Percentiles rank a stretch among this genome's conserved stretches.
phyloP scores from a whole-genome alignment of 768 basidiomycete genomes.

The Omphalotus guepiniiformis region DNA sequence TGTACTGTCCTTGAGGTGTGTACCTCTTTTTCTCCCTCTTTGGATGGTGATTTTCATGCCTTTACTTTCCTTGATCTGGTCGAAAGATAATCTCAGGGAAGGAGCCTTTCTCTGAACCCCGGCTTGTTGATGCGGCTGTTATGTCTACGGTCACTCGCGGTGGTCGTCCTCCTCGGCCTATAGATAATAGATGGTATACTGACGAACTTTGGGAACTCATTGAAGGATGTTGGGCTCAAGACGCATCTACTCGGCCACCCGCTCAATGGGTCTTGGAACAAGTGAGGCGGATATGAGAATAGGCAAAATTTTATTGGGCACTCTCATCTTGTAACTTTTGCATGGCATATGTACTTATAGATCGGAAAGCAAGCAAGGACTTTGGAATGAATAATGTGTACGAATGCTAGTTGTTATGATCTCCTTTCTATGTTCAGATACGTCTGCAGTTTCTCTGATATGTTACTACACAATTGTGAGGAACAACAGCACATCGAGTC shows the following conservation, averaged over 20 bases:
- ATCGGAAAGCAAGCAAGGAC: no score
- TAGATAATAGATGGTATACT: background rate
- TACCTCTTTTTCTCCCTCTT: no score
- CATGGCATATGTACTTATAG: no score
- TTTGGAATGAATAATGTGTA: no score
- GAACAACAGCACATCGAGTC: no score
- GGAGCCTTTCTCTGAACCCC: constrained; percentile 1
- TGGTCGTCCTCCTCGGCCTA: background rate
- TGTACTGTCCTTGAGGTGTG: constrained; percentile 1
- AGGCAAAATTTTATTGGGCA: no score
- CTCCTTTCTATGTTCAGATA: no score
- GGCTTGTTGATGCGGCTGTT: background rate
- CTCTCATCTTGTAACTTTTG: no score
- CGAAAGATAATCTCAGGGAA: background rate
- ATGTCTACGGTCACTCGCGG: background rate
- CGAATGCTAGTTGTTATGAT: no score
- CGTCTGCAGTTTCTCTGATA: no score
- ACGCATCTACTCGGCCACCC: background rate
- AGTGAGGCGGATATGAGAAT: no score
- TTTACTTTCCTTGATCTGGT: background rate
- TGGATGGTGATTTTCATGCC: background rate
- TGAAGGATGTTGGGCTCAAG: background rate
- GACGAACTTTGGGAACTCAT: background rate
- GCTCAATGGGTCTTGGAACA: background rate
- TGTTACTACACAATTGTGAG: no score